phyloP scores from a whole-genome alignment of 371 early-diverging fungal species.

The Mortierella sp. region DNA sequence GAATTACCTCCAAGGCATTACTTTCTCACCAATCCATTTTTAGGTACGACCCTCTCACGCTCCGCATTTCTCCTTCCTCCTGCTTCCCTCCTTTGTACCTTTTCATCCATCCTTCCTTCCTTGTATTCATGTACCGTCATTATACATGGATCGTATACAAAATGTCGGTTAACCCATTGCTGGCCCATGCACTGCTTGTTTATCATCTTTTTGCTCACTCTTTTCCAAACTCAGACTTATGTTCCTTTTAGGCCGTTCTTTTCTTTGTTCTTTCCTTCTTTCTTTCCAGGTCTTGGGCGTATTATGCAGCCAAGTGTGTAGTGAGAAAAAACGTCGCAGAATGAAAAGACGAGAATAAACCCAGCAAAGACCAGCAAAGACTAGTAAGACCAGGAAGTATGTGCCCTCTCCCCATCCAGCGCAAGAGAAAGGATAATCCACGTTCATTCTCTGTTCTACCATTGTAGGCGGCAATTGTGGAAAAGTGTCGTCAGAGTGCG shows the following conservation, averaged over 20 bases:
- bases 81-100: not conserved
- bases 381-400: not conserved
- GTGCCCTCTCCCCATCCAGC: not conserved
- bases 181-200: conserved; percentile 6
- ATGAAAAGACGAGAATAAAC: not conserved
- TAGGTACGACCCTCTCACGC: not conserved
- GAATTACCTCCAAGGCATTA: no score
- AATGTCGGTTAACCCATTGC: conserved; percentile 5
- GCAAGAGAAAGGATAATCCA: not conserved
- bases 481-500: not conserved
- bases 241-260: not conserved
- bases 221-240: conserved; percentile 1
- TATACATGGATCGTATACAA: not conserved
- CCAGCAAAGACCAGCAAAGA: not conserved
- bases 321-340: not conserved
- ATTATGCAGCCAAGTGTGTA: not conserved
- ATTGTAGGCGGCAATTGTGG: not conserved
- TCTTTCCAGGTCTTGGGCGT: not conserved
- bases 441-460: not conserved
- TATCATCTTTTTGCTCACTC: not conserved
- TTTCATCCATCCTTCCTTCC: not conserved
- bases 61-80: not conserved
- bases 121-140: not conserved
- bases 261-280: not conserved
- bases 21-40: not conserved